Percentiles rank a stretch among this genome's conserved stretches.
Evolutionary conservation across 352 stramenopile genomes (phyloP).

Genomic region (Pythium sp.): DNA sequence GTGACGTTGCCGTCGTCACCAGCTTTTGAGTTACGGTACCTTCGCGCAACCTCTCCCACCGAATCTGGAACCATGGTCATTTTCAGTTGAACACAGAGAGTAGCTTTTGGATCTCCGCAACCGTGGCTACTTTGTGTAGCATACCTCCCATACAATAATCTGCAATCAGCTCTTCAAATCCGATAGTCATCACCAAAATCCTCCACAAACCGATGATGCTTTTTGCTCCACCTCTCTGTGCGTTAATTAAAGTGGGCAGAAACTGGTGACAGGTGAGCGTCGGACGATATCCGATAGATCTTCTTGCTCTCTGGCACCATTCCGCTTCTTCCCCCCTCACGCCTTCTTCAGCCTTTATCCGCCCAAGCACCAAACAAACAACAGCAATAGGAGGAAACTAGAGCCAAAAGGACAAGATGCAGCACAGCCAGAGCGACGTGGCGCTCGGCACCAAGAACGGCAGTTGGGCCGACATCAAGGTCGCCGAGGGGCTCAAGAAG

Average conservation of each 20-base stretch:
- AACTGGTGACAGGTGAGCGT: background rate
- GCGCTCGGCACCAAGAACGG: slow-evolving; percentile 56
- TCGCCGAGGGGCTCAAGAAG: slow-evolving; percentile 69
- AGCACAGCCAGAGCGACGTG: slow-evolving; percentile 71
- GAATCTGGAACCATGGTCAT: background rate
- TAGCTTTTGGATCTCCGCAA: background rate
- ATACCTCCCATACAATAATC: background rate
- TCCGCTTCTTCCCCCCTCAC: background rate
- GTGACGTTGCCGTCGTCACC: background rate
- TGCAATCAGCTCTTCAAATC: background rate
- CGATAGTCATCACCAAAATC: slow-evolving; percentile 4
- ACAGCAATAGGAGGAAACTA: too few relatives aligned
- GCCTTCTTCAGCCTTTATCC: background rate
- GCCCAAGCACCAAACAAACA: background rate
- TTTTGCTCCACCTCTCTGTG: background rate
- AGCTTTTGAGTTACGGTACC: background rate
- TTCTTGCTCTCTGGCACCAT: slow-evolving; percentile 6
- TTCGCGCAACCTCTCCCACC: slow-evolving; percentile 7
- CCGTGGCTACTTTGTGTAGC: slow-evolving; percentile 2
- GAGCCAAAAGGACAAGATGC: slow-evolving; percentile 28
- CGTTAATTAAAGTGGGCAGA: background rate
- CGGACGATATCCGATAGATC: background rate
- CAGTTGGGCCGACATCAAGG: slow-evolving; percentile 66
- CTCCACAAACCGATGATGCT: background rate
- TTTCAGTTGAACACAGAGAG: too few relatives aligned